Percentiles rank a stretch among this genome's conserved stretches.
phyloP scores from a whole-genome alignment of 306 rosid species.

The Trifolium pratense region DNA sequence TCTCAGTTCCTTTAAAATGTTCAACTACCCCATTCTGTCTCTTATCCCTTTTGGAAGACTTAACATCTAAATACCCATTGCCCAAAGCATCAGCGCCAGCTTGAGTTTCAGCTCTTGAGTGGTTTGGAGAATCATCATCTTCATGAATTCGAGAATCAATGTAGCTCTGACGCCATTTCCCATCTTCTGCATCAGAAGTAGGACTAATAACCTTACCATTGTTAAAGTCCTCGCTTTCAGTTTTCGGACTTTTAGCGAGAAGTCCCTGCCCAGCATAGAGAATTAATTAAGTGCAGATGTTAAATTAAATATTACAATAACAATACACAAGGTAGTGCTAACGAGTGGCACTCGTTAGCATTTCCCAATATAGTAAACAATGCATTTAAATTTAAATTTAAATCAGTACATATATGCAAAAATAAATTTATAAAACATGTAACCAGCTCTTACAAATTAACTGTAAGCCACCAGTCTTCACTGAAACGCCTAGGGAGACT shows the following conservation, averaged over 20 bases:
- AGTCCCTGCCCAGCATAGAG: conserved; percentile 44
- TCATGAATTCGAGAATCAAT: conserved; percentile 28
- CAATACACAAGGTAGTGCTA: conserved; percentile 20
- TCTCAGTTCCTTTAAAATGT: conserved; percentile 50
- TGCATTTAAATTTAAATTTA: too few species aligned
- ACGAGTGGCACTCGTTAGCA: too few species aligned
- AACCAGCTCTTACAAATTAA: conserved; percentile 99
- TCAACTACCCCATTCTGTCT: conserved; percentile 41
- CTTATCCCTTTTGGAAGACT: conserved; percentile 52
- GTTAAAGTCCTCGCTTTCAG: conserved; percentile 29
- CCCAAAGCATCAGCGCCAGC: conserved; percentile 41
- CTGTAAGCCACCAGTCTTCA: conserved; percentile 92
- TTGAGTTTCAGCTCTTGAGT: conserved; percentile 42
- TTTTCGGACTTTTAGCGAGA: conserved; percentile 35
- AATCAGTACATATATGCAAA: conserved; percentile 42
- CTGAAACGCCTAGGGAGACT: conserved; percentile 96
- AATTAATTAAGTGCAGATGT: conserved; percentile 43
- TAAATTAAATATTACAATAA: conserved; percentile 14
- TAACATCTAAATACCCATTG: conserved; percentile 53
- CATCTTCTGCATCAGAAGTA: conserved; percentile 42
- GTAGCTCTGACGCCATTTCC: conserved; percentile 11
- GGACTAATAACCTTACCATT: conserved; percentile 40
- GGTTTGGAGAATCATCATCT: conserved; percentile 46
- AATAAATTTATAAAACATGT: conserved; percentile 51
- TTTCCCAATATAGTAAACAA: not conserved